A percentile compares a stretch with the other conserved stretches of the same genome.
Evolutionary conservation across 306 rosid species (phyloP).

Genomic region (Potentilla sterilis): DNA sequence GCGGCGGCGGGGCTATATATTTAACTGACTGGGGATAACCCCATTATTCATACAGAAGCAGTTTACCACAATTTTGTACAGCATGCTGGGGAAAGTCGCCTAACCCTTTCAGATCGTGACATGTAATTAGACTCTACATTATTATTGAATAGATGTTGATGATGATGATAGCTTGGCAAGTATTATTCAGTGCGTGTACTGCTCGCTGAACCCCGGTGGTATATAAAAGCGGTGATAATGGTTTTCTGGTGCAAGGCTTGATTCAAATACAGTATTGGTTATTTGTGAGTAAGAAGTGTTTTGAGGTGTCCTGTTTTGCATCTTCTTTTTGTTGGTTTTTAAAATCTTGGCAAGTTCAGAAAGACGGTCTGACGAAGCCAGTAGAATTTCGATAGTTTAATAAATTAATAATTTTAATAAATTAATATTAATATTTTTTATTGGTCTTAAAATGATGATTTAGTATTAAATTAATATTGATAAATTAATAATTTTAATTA

Average conservation of each 20-base stretch:
- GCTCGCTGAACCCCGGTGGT: slow-evolving; percentile 33
- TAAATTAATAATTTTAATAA: no score
- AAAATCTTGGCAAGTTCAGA: neutral
- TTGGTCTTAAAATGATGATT: no score
- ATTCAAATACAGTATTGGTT: neutral
- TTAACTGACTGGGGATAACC: slow-evolving; percentile 37
- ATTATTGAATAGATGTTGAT: slow-evolving; percentile 22
- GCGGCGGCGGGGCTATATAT: slow-evolving; percentile 21
- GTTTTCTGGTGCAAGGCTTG: slow-evolving; percentile 17
- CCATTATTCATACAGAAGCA: slow-evolving; percentile 39
- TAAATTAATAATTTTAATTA: no score
- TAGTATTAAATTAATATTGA: no score
- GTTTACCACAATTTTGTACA: slow-evolving; percentile 52
- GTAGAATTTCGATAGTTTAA: no score
- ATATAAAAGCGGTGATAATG: slow-evolving; percentile 36
- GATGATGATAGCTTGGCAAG: slow-evolving; percentile 19
- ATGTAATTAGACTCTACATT: slow-evolving; percentile 64
- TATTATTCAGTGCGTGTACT: slow-evolving; percentile 9
- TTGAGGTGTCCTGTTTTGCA: neutral
- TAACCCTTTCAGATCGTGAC: slow-evolving; percentile 76
- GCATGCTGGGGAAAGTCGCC: slow-evolving; percentile 54
- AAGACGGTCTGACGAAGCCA: neutral
- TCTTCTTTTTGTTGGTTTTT: neutral
- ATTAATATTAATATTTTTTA: no score
- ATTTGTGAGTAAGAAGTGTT: neutral